Base-by-base conservation (phyloP, 2,329 filamentous ascomycete species). In the Macroventuria anomochaeta region DNA sequence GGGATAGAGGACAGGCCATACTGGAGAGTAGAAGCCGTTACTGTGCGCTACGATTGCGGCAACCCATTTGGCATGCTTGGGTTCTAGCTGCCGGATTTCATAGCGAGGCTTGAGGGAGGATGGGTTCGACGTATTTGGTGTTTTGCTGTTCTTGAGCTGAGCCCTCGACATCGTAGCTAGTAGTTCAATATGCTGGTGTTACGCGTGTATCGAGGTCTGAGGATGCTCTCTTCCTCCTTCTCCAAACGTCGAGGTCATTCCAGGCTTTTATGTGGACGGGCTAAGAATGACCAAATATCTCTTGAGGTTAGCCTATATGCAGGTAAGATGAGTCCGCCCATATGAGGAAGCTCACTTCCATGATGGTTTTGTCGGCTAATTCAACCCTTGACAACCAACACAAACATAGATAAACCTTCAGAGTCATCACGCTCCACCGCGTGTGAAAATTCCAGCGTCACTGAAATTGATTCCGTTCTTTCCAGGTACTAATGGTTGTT, bases 1-100 rank as follows among this genome's bases (percentile, higher is more conserved):
- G 2, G 71, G 67, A 47, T 72, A 72, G 12, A 70, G 38, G 17
- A 54, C 23, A 0, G 64, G 53, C 64, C 64, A 75, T 36, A 73
- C 40, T 3, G 62, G 46, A 10, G 61, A 64, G 56, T 70, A 63
- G 53, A 69, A 74, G 25, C 64, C 41, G 50, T 75, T 72, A 55
- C 60, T 63, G 46, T 75, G 72, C 15, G 57, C 44, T 5, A 72
- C 38, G 26, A 75, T 67, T n/a, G 70, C 67, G 5, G 38, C 39
- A 7, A 61, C 69, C 72, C 71, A 74, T 44, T 47, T 39, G 1
- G 41, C 28, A 40, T 75, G 70, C 31, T 68, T 46, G 12, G 61
- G 52, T n/a, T 46, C 52, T 6, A 73, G 59, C 36, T 63, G 55
- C 18, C 68, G 67, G 47, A 75, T 72, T 36, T 70, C 63, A 47